A percentile compares a stretch with the other conserved stretches of the same genome.
Evolutionary conservation across 2,329 filamentous ascomycete genomes (phyloP).

Genomic region (Ampelomyces quisqualis): DNA sequence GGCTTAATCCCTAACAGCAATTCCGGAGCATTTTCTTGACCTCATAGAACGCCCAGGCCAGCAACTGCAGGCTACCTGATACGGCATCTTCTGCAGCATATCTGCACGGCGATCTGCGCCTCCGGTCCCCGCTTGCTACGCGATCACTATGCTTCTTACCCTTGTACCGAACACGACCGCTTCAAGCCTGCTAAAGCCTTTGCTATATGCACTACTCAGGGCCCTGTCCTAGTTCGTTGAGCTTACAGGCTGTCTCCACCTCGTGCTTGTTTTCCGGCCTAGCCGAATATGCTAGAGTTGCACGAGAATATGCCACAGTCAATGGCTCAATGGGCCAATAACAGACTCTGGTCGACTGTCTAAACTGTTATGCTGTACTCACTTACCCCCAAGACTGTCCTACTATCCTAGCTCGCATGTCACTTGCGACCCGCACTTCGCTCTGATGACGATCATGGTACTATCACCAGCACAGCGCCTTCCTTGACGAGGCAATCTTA

Average conservation of each 20-base stretch:
- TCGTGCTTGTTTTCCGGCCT: slow-evolving; percentile 10
- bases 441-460: slow-evolving; percentile 20
- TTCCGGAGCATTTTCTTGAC: slow-evolving; percentile 12
- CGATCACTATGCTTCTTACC: slow-evolving; percentile 14
- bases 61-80: slow-evolving; percentile 12
- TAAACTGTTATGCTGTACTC: slow-evolving; percentile 13
- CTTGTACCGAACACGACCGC: slow-evolving; percentile 17
- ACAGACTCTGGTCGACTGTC: slow-evolving; percentile 8
- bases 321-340: slow-evolving; percentile 6
- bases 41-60: slow-evolving; percentile 13
- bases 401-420: slow-evolving; percentile 10
- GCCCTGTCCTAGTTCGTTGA: slow-evolving; percentile 13
- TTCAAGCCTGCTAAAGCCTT: slow-evolving; percentile 17
- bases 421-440: slow-evolving; percentile 14
- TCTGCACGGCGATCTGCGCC: slow-evolving; percentile 15
- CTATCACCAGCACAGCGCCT: slow-evolving; percentile 11
- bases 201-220: slow-evolving; percentile 17
- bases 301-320: slow-evolving; percentile 9
- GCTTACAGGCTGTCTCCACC: slow-evolving; percentile 7
- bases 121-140: slow-evolving; percentile 14
- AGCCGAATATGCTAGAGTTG: slow-evolving; percentile 17
- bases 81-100: slow-evolving; percentile 7
- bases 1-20: too few relatives aligned
- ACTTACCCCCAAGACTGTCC: slow-evolving; percentile 8
- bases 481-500: slow-evolving; percentile 17